Evolutionary conservation across 106 monocot genomes (phyloP).

Genomic region (Vanilla planifolia): DNA sequence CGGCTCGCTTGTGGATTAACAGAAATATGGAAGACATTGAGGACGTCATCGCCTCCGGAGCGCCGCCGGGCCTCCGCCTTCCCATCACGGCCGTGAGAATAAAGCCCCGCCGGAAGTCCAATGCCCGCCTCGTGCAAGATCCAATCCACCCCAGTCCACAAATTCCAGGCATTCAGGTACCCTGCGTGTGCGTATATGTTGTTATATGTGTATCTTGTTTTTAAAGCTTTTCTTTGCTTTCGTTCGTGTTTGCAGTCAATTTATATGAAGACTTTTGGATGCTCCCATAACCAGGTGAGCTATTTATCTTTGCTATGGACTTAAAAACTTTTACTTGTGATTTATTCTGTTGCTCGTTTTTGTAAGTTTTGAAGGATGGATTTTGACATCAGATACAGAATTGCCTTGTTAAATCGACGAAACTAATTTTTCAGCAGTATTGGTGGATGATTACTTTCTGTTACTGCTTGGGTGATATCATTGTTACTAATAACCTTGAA

Average conservation of each 20-base stretch:
- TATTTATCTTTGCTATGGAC: background rate
- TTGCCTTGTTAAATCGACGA: background rate
- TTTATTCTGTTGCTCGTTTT: background rate
- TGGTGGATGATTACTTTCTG: no score
- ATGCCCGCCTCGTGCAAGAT: constrained; percentile 23
- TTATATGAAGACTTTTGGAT: constrained; percentile 96
- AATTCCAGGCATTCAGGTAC: constrained; percentile 91
- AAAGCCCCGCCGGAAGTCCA: constrained; percentile 40
- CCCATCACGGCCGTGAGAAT: constrained; percentile 39
- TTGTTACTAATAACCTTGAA: no score
- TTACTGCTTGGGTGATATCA: no score
- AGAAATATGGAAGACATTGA: constrained; percentile 99
- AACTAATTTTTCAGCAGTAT: no score
- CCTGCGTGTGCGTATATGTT: background rate
- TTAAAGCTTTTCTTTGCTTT: background rate
- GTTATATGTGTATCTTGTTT: background rate
- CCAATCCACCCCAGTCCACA: constrained; percentile 18
- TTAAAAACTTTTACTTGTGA: background rate
- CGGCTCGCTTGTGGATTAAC: background rate
- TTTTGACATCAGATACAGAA: background rate
- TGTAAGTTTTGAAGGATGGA: background rate
- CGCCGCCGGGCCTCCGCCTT: constrained; percentile 67
- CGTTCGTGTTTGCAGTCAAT: constrained; percentile 46
- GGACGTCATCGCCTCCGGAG: constrained; percentile 60
- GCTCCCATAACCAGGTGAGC: constrained; percentile 95